Evolutionary conservation across 805 yeast genomes (phyloP), one percentile per base, ranked within the genome.

Genomic region (Spathaspora sp.): DNA sequence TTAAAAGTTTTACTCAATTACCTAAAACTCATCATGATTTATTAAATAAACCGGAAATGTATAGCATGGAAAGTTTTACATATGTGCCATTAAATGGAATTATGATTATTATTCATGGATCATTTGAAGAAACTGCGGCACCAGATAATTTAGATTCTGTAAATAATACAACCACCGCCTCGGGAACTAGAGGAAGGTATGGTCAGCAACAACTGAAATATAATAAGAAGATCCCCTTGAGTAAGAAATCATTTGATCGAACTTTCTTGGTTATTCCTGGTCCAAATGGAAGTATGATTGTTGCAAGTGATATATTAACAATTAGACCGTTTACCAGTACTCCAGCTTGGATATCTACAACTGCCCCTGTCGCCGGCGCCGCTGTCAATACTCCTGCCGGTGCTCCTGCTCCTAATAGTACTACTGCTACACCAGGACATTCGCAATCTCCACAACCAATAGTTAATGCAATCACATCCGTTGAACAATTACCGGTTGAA

Each of bases 21-120:
- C 99, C 99, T n/a, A 76, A 77, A 53, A 78, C 97, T 0, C 81
- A 81, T 57, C 99, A 94, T 67, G 80, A 79, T 50, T 70, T 93
- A 38, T 66, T 78, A 47, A 76, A 80, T 20, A 73, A 78, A 46
- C 92, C 97, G 2, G 74, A 78, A 9, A 68, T 78, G 42, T 92
- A 84, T 60, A 80, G 96, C 23, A 80, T 92, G 70, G 97, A 94
- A 63, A 78, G 89, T 1, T 83, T 86, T 74, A 79, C 91, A 23
- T 80, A 76, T 51, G 83, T 89, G 7, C 83, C 80, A 46, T 80
- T 91, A 28, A 80, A 84, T 48, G 97, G 96, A 5, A 82, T 94
- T 60, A 76, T 88, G 61, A 79, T 93, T 44, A 75, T 83, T 0
- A 69, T 93, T 14, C 99, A 94, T 70, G 99, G 99, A 4, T 85